Evolutionary conservation across 1,284 basidiomycete genomes (phyloP).

Genomic region (Austroboletus novae-zelandiae): DNA sequence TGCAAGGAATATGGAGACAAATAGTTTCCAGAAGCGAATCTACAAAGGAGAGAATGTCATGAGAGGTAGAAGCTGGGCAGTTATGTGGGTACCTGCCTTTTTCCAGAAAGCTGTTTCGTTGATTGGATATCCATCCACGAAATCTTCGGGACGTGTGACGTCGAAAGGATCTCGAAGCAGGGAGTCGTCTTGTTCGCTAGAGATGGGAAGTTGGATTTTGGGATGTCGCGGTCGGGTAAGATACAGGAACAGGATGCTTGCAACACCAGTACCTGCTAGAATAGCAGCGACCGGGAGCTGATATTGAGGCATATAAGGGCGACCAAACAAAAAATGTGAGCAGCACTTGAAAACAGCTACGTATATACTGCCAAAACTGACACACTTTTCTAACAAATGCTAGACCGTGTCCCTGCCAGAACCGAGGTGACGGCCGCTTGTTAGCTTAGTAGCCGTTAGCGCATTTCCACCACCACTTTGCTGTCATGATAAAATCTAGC

Average conservation of each 20-base stretch:
- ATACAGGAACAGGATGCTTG: constrained; percentile 46
- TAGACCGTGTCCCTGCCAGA: no score
- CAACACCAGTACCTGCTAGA: constrained; percentile 42
- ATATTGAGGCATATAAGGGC: constrained; percentile 52
- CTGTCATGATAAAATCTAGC: no score
- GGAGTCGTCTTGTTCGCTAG: constrained; percentile 36
- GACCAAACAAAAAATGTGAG: not conserved
- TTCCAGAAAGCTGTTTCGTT: constrained; percentile 72
- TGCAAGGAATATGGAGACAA: constrained; percentile 45
- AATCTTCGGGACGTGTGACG: constrained; percentile 67
- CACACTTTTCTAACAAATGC: no score
- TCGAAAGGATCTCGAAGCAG: constrained; percentile 70
- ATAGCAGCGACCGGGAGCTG: constrained; percentile 54
- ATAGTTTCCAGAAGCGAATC: constrained; percentile 57
- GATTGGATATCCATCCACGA: constrained; percentile 74
- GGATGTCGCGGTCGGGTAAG: constrained; percentile 43
- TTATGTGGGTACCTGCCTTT: constrained; percentile 43
- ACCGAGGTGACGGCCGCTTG: no score
- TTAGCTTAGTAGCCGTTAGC: no score
- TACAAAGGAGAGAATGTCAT: constrained; percentile 25
- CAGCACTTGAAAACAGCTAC: no score
- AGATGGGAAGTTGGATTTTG: constrained; percentile 55
- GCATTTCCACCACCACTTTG: no score
- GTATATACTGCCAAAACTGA: no score
- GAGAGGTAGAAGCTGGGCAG: not conserved